Conservation (phyloP, 306 rosid species). For the Spatholobus suberectus region DNA sequence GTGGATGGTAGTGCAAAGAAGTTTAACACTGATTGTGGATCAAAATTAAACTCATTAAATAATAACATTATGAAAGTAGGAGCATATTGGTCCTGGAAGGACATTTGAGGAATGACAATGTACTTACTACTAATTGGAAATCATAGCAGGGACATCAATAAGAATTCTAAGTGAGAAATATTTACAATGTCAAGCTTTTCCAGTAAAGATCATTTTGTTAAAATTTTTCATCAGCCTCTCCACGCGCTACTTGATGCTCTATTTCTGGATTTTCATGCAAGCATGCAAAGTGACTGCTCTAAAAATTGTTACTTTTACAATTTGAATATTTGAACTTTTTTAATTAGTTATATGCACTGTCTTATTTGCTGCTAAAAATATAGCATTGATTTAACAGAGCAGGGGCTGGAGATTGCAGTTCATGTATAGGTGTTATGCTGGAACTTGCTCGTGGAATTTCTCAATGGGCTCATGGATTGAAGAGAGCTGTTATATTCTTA, state of each 20-base stretch:
- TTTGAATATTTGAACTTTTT: conserved; percentile 4
- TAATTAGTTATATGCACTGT: not conserved
- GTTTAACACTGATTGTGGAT: not conserved
- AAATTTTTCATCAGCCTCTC: not conserved
- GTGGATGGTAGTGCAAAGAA: not conserved
- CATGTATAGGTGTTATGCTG: conserved; percentile 90
- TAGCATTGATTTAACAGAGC: conserved; percentile 63
- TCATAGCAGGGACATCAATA: not conserved
- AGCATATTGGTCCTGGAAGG: conserved; percentile 24
- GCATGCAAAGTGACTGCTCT: conserved; percentile 16
- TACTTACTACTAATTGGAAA: not conserved
- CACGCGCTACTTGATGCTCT: not conserved
- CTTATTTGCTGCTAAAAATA: conserved; percentile 32
- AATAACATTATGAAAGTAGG: not conserved
- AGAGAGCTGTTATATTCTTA: conserved; percentile 80
- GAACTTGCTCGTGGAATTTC: conserved; percentile 98
- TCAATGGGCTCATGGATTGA: conserved; percentile 97
- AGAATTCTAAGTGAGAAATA: not conserved
- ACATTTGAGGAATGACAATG: not conserved
- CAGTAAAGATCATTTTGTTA: not conserved
- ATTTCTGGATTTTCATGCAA: not conserved
- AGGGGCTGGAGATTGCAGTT: conserved; percentile 99
- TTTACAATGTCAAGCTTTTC: not conserved
- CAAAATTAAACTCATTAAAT: not conserved
- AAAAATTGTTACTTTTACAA: not conserved